Evolutionary conservation across 2,329 filamentous ascomycete genomes (phyloP).

Genomic region (Neonectria faginata): DNA sequence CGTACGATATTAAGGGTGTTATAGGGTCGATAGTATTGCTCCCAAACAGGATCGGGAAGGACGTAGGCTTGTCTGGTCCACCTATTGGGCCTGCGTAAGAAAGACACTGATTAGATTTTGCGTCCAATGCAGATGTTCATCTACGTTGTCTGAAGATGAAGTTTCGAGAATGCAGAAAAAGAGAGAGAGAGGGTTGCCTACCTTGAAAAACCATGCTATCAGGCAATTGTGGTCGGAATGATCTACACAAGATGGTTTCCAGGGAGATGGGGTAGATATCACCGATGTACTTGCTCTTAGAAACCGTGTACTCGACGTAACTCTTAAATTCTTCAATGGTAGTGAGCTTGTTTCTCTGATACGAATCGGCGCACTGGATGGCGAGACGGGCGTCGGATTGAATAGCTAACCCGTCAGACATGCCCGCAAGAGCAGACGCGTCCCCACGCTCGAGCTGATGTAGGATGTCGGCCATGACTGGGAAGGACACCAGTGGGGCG

Average conservation of each 20-base stretch:
- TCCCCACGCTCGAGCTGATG: constrained; percentile 45
- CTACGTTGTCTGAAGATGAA: background rate
- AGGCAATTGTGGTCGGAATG: constrained; percentile 42
- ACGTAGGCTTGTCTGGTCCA: constrained; percentile 39
- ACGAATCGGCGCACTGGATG: constrained; percentile 48
- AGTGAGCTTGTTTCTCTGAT: constrained; percentile 44
- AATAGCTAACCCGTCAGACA: constrained; percentile 27
- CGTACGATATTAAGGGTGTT: constrained; percentile 51
- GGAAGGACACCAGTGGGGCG: constrained; percentile 39
- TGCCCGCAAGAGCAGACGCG: constrained; percentile 42
- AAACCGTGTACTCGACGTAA: constrained; percentile 41
- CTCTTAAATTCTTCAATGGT: constrained; percentile 40
- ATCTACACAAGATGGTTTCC: constrained; percentile 44
- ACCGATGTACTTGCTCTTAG: constrained; percentile 49
- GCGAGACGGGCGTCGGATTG: constrained; percentile 34
- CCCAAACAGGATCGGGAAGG: constrained; percentile 54
- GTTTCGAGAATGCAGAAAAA: background rate
- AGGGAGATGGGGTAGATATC: constrained; percentile 46
- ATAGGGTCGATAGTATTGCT: constrained; percentile 55
- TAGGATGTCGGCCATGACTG: constrained; percentile 44
- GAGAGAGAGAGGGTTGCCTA: constrained; percentile 23
- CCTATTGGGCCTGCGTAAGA: constrained; percentile 36
- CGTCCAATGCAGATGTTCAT: background rate
- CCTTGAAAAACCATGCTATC: constrained; percentile 47
- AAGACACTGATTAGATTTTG: constrained; percentile 15